A percentile compares a stretch with the other conserved stretches of the same genome.
phyloP scores from a whole-genome alignment of 164 flowering plant genomes.

The Chimonanthus salicifolius region DNA sequence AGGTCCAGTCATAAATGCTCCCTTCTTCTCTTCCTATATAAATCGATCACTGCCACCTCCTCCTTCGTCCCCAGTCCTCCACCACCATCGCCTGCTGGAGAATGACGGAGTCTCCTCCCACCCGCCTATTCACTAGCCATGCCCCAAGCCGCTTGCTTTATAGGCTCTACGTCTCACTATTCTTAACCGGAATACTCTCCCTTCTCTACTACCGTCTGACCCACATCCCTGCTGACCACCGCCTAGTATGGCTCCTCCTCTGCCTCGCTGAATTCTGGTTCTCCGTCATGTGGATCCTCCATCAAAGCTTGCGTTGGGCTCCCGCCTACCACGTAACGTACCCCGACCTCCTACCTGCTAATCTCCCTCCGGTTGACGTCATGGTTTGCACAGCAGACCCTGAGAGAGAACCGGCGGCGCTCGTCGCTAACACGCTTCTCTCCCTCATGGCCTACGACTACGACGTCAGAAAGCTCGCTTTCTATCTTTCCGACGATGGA shows the following conservation, averaged over 20 bases:
- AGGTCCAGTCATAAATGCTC: too few relatives aligned
- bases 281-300: constrained; percentile 21
- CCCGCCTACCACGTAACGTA: constrained; percentile 17
- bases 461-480: constrained; percentile 20
- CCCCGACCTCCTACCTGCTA: constrained; percentile 13
- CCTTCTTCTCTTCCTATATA: too few relatives aligned
- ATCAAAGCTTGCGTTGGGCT: constrained; percentile 27
- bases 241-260: constrained; percentile 16
- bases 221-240: constrained; percentile 11
- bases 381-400: constrained; percentile 26
- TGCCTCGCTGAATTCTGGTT: constrained; percentile 26
- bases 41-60: background rate
- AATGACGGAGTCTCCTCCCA: background rate
- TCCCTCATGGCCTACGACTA: constrained; percentile 28
- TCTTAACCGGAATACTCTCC: constrained; percentile 13
- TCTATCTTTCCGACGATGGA: constrained; percentile 26
- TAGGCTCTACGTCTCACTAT: constrained; percentile 19
- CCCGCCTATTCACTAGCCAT: constrained; percentile 17
- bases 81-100: background rate
- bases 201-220: constrained; percentile 23
- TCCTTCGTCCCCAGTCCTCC: background rate
- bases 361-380: constrained; percentile 23
- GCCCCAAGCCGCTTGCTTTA: constrained; percentile 17
- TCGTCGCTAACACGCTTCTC: constrained; percentile 24
- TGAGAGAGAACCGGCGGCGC: constrained; percentile 22